Percentiles rank a stretch among this genome's conserved stretches.
Conservation (phyloP, 352 stramenopile species). For the Peronosclerospora sorghi region DNA sequence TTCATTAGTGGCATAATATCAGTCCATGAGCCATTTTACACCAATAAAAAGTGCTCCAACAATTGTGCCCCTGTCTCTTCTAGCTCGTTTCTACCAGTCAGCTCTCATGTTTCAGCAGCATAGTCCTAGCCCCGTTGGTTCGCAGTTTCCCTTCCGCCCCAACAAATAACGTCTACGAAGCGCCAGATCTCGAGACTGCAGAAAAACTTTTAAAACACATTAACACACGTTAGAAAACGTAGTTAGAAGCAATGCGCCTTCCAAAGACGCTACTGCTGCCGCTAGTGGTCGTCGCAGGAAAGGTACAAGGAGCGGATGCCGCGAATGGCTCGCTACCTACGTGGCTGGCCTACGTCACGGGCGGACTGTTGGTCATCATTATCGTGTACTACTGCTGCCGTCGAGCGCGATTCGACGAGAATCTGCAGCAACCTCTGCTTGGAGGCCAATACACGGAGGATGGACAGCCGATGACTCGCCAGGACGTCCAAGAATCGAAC, state of each 20-base stretch:
- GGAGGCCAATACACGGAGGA: slow-evolving; percentile 83
- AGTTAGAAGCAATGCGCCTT: slow-evolving; percentile 4
- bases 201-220: no score
- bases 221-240: no score
- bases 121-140: slow-evolving; percentile 7
- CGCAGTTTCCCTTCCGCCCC: slow-evolving; percentile 1
- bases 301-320: slow-evolving; percentile 12
- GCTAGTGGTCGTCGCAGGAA: slow-evolving; percentile 22
- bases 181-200: no score
- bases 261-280: slow-evolving; percentile 21
- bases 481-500: slow-evolving; percentile 75
- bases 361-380: slow-evolving; percentile 73
- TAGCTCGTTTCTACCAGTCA: slow-evolving; percentile 6
- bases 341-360: slow-evolving; percentile 79
- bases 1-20: no score
- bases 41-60: background rate
- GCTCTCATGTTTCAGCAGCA: slow-evolving; percentile 14
- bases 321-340: slow-evolving; percentile 47
- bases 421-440: slow-evolving; percentile 72
- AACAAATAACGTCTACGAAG: slow-evolving; percentile 7
- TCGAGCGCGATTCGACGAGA: slow-evolving; percentile 77
- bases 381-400: slow-evolving; percentile 86
- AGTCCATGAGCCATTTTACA: no score
- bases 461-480: slow-evolving; percentile 74
- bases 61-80: slow-evolving; percentile 4